Evolutionary conservation across 805 yeast species (phyloP), one percentile per base, ranked within the genome.

Genomic region (Candida boidinii): DNA sequence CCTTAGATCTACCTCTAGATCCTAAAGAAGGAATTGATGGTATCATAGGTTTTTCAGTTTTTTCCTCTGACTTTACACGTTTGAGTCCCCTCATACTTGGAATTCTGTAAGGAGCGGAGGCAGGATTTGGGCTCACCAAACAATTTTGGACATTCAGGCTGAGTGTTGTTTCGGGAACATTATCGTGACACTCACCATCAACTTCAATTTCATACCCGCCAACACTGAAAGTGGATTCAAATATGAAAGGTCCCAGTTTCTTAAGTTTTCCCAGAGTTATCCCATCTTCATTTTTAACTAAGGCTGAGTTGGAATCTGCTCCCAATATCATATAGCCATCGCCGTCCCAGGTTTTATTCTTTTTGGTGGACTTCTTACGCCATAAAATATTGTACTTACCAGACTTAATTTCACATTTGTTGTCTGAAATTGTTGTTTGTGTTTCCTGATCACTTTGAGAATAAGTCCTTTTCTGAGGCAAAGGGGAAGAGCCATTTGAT

Each of bases 291-390:
- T 48, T 50, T 28, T 47, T 46, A 8, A 60, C 29, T 0, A 45
- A 21, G 1, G 50, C 52, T 4, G 23, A 10, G 29, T 50, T 46
- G 1, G 41, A 31, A 2, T 23, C 16, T 4, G 16, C 13, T n/a
- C 54, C 48, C 2, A 66, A 49, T 0, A 56, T 44, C 12, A 80
- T 58, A 22, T 59, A 55, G 0, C 95, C 97, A 58, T 92, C 97
- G 2, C 94, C 95, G 35, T 85, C 94, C 98, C 98, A 92, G 0
- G 86, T 77, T 51, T 88, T 88, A 53, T 87, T 76, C 63, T 90
- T 86, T 56, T 82, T 85, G 21, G 60, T 65, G 0, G 90, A 64
- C 26, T 66, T 65, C 52, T 85, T 86, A 22, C 98, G 62, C 69
- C 79, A 82, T 42, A 83, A 68, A 5, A 76, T 73, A 17, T 48